Evolutionary conservation across 164 flowering plant genomes (phyloP).

Genomic region (Vitis cinerea): DNA sequence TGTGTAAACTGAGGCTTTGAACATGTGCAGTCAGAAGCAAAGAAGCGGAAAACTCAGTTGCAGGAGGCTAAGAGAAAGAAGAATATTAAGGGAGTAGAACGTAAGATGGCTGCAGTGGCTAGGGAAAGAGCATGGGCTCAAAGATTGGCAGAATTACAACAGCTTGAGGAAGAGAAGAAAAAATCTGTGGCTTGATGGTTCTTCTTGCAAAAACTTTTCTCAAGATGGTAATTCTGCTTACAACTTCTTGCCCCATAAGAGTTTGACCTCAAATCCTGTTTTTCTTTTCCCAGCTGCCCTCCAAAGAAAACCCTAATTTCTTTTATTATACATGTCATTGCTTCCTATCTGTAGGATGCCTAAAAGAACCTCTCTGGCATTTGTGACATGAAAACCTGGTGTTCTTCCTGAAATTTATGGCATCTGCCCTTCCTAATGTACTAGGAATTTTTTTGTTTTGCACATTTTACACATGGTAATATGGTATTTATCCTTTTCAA

Average conservation of each 20-base stretch:
- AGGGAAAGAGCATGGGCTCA: slow-evolving; percentile 78
- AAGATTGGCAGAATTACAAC: slow-evolving; percentile 64
- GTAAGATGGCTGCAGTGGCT: slow-evolving; percentile 86
- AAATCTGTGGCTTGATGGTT: slow-evolving; percentile 30
- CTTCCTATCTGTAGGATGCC: neutral
- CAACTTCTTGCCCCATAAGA: neutral
- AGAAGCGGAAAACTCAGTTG: slow-evolving; percentile 58
- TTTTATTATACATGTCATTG: neutral
- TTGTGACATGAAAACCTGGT: too few relatives aligned
- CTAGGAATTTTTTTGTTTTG: too few relatives aligned
- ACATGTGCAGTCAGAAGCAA: slow-evolving; percentile 45
- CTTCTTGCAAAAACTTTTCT: neutral
- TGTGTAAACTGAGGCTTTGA: neutral
- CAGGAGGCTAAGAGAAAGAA: slow-evolving; percentile 67
- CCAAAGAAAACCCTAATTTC: too few relatives aligned
- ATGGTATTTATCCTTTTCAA: slow-evolving; percentile 1
- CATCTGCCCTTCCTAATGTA: too few relatives aligned
- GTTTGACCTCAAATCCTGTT: neutral
- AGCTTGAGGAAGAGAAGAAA: slow-evolving; percentile 63
- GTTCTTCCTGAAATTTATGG: too few relatives aligned
- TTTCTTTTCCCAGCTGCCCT: neutral
- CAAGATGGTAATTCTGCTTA: slow-evolving; percentile 4
- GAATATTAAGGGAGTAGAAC: slow-evolving; percentile 40
- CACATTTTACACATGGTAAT: too few relatives aligned
- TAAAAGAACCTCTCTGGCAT: neutral